Percentiles rank a stretch among this genome's conserved stretches.
Conservation (phyloP, 139 green algal genomes). For the Ettlia oleoabundans region DNA sequence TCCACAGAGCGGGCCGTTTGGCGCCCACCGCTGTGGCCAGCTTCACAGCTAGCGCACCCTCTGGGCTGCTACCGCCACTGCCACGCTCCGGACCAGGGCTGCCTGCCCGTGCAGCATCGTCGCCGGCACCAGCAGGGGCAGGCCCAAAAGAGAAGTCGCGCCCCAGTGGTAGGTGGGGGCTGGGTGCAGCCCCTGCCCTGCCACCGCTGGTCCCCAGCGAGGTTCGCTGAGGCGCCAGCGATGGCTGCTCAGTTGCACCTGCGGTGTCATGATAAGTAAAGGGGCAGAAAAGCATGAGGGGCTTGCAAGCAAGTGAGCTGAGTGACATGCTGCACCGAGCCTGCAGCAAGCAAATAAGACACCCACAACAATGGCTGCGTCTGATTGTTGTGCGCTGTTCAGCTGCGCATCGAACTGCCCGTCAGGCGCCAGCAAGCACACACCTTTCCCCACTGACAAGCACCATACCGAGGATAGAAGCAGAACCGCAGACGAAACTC, state of each 20-base stretch:
- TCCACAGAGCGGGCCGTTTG: background rate
- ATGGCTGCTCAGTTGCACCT: background rate
- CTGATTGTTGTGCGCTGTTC: no score
- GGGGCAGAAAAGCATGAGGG: background rate
- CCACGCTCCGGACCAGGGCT: no score
- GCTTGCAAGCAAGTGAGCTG: no score
- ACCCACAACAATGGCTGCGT: no score
- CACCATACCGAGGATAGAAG: no score
- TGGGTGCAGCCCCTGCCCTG: background rate
- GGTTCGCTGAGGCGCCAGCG: background rate
- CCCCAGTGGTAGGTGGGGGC: background rate
- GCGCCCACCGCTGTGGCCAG: background rate
- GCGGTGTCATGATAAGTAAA: background rate
- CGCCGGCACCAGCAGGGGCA: background rate
- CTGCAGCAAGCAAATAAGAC: no score
- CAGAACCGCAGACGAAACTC: no score
- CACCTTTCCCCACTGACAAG: no score
- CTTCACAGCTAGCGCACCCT: background rate
- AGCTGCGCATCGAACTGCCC: no score
- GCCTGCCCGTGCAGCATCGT: background rate
- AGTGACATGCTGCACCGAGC: no score
- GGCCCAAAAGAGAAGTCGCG: conserved; percentile 9
- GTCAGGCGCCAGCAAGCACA: no score
- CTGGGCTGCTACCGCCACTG: background rate
- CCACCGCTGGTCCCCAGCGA: background rate